Base-by-base conservation (phyloP, 192 early-diverging fungal species). In the Physocladia obscura region DNA sequence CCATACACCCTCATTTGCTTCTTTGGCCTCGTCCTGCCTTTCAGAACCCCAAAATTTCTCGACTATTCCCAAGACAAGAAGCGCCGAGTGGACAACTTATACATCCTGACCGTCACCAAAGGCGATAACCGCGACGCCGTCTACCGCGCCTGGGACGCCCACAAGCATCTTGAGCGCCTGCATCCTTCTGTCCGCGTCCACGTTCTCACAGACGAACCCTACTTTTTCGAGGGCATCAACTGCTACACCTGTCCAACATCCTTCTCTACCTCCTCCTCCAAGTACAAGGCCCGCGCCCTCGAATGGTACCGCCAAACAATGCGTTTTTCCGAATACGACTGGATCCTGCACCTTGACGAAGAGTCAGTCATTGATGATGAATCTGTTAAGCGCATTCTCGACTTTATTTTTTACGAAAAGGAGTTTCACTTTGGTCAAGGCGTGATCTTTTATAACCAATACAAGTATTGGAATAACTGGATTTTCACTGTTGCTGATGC, bases 1-100 rank as follows among this genome's bases (percentile, higher is more conserved):
- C 84, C 84, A 21, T 86, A 86, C 77, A 80, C 82, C 21, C 58
- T 86, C 48, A 78, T 86, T 58, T 86, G 84, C 73, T 81, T 86
- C 71, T 80, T 78, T 44, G 84, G 84, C 51, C 74, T 86, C 47
- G 65, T 74, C 15, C 65, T 86, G 13, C 84, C 84, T 22, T 86
- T 81, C 77, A 76, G 82, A 47, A 82, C 82, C 1, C 77, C 81
- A 13, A 85, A 85, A 63, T 85, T 82, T 58, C 55, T 85, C 57
- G 40, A 64, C 40, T 85, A 82, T 75, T 69, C 76, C 69, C 15
- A 24, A 13, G 81, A 76, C 59, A 77, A 73, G 24, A 85, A 82
- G 61, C 77, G 83, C 29, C 70, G 79, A 1, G 47, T 80, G n/a
- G 83, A 85, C 67, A 85, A 85, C 71, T 57, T 85, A n/a, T 85